Evolutionary conservation across 176 grass and related monocot species (phyloP).

Genomic region (Cenchrus americanus): DNA sequence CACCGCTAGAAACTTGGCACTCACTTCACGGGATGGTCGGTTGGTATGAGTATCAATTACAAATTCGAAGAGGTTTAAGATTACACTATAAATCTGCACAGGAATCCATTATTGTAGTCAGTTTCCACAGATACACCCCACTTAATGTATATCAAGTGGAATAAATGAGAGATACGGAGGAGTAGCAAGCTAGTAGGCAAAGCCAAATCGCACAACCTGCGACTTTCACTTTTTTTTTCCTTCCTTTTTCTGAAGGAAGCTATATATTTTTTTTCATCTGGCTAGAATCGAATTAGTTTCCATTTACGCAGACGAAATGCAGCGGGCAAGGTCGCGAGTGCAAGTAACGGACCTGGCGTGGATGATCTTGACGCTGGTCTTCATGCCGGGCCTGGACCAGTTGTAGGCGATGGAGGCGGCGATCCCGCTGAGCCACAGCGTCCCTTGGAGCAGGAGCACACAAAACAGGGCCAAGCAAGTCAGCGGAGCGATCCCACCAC

Average conservation of each 20-base stretch:
- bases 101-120: neutral
- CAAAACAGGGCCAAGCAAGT: neutral
- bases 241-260: no score
- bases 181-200: no score
- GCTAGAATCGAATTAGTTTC: neutral
- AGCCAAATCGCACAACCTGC: neutral
- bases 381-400: slow-evolving; percentile 88
- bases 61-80: neutral
- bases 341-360: slow-evolving; percentile 75
- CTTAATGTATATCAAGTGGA: neutral
- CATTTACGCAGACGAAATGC: neutral
- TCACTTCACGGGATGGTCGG: neutral
- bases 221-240: neutral
- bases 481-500: neutral
- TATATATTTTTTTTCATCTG: neutral
- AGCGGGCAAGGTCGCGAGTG: neutral
- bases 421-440: slow-evolving; percentile 78
- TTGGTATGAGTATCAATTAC: neutral
- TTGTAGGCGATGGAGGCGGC: slow-evolving; percentile 81
- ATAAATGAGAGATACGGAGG: neutral
- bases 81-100: neutral
- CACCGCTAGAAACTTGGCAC: no score
- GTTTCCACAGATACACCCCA: neutral
- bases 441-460: slow-evolving; percentile 49
- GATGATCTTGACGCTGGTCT: slow-evolving; percentile 92